Evolutionary conservation across 495 filamentous ascomycete species (phyloP), one percentile per base, ranked within the genome.

Genomic region (Penicillium paradoxum): DNA sequence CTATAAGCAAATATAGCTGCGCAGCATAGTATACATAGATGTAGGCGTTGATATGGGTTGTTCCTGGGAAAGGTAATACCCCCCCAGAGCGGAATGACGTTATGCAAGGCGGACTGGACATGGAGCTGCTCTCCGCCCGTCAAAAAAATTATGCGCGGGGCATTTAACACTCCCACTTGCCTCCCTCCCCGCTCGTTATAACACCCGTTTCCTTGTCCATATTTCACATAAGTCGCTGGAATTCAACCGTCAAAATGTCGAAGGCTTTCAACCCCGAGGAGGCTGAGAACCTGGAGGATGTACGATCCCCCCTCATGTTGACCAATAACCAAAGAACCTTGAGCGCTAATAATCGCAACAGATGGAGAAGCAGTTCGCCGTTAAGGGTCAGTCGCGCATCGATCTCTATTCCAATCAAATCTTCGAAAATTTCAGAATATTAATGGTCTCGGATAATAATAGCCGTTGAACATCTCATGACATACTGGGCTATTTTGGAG

Each of bases 301-400:
- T 88, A 70, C 19, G 45, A 40, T 13, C 40, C 25, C 53, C 17
- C 24, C 18, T 13, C 3, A 27, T 3, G 3, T 27, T 27, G 7
- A 27, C 14, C 11, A 17, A 15, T 13, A 18, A n/a, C 39, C 19
- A 17, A 17, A 33, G 40, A 46, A 44, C 19, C 32, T 15, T 30
- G 50, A 51, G 54, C 32, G 43, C 70, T 74, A 29, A 74, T 59
- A 37, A 50, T 51, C 48, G 10, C 24, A 42, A 45, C 53, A 98
- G 90, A 96, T 98, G 66, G 93, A 99, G 81, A 97, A 96, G 79
- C 95, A 97, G 72, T 99, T 99, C 62, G 93, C 95, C 30, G 93
- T 99, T 60, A 97, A 97, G 79, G 88, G 89, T 89, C 63, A 19
- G 76, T 64, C 29, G 29, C 39, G 42, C 18, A 7, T 38, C 21